Conservation (phyloP, 148 eudicot genomes). For the Arbutus unedo region DNA sequence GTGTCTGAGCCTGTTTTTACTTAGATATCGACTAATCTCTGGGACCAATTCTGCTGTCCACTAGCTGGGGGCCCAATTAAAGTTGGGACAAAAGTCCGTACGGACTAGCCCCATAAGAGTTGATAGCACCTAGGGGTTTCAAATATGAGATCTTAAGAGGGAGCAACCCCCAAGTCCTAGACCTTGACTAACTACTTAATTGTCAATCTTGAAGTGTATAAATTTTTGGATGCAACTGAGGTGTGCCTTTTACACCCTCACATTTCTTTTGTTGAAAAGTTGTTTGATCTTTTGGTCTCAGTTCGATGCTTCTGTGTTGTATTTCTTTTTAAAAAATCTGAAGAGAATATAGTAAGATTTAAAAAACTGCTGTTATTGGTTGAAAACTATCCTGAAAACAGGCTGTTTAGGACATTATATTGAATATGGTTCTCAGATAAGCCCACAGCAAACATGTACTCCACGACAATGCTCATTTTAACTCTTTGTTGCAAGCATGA, state of each 20-base stretch:
- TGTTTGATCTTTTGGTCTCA: not conserved
- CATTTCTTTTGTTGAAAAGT: constrained; percentile 5
- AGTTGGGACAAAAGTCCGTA: too few relatives aligned
- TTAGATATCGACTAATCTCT: too few relatives aligned
- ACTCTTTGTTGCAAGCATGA: not conserved
- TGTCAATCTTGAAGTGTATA: not conserved
- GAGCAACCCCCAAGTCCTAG: too few relatives aligned
- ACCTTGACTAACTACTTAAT: not conserved
- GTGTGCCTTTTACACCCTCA: not conserved
- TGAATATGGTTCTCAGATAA: not conserved
- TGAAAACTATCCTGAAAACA: not conserved
- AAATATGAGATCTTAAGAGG: too few relatives aligned
- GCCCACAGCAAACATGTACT: too few relatives aligned
- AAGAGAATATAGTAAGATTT: not conserved
- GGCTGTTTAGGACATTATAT: not conserved
- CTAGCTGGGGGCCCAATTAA: too few relatives aligned
- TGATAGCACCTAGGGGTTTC: too few relatives aligned
- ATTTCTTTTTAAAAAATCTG: not conserved
- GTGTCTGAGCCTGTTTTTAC: too few relatives aligned
- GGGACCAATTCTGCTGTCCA: too few relatives aligned
- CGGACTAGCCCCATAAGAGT: too few relatives aligned
- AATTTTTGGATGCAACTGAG: not conserved
- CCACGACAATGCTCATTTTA: not conserved
- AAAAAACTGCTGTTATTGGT: not conserved
- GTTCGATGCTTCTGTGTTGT: not conserved